phyloP scores from a whole-genome alignment of 495 filamentous ascomycete species.

The Hypomontagnella submonticulosa region DNA sequence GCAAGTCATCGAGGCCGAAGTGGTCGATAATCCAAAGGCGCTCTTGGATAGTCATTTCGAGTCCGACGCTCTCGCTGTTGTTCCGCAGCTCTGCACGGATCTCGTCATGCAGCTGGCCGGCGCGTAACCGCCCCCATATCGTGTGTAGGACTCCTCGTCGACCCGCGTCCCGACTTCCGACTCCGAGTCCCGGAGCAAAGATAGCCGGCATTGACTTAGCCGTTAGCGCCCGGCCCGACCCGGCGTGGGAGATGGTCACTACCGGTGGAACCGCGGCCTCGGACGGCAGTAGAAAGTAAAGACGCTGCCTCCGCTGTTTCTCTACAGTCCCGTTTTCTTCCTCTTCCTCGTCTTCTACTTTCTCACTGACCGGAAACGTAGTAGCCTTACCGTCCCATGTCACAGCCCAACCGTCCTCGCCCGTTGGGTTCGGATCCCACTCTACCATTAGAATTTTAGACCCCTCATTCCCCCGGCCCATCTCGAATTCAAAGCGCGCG shows the following conservation, averaged over 20 bases:
- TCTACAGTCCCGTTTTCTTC: conserved; percentile 73
- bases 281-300: conserved; percentile 80
- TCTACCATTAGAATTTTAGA: conserved; percentile 89
- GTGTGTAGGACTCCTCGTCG: conserved; percentile 85
- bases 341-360: conserved; percentile 71
- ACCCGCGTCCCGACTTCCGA: conserved; percentile 70
- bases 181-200: conserved; percentile 76
- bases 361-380: conserved; percentile 71
- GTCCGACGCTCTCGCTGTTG: conserved; percentile 79
- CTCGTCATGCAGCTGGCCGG: conserved; percentile 77
- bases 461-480: conserved; percentile 78
- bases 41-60: conserved; percentile 83
- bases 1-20: conserved; percentile 68
- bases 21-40: conserved; percentile 83
- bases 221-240: conserved; percentile 53
- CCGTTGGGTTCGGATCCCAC: conserved; percentile 72
- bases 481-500: conserved; percentile 87
- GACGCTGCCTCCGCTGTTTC: conserved; percentile 63
- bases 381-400: conserved; percentile 79
- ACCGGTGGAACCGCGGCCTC: conserved; percentile 71
- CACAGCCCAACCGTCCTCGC: conserved; percentile 71
- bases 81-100: conserved; percentile 69
- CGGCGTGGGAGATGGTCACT: conserved; percentile 69
- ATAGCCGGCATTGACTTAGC: conserved; percentile 84
- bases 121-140: conserved; percentile 81